Base-by-base conservation (phyloP, 2,329 filamentous ascomycete genomes). In the Alternaria triticimaculans region DNA sequence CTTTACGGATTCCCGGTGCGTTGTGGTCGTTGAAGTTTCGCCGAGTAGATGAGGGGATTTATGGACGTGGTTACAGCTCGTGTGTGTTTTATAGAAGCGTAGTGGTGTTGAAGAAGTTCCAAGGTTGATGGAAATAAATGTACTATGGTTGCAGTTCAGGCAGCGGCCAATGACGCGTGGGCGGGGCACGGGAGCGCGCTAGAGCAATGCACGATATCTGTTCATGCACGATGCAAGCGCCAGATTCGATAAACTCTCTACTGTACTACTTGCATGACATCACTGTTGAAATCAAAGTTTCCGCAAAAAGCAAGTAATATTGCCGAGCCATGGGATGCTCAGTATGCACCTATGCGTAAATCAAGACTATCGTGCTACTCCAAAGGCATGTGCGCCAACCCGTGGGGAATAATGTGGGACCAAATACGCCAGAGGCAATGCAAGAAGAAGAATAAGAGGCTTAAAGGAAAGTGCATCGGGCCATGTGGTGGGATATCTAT, bases 401-500 rank as follows among this genome's bases (percentile, higher is more conserved):
- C 30, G 33, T 37, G 69, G 71, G 69, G 70, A 74, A 74, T 74
- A 69, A 67, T 66, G 48, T 67, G 55, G 55, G 56, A 60, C 41
- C 45, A 46, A 62, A 33, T 23, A 76, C 75, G 70, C 75, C 75
- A 62, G 37, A 63, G 60, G 66, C 70, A 73, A 78, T 78, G 75
- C 75, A 78, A 54, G 60, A 68, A 26, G 14, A 51, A 46, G n/a
- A 21, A 33, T 33, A 33, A 44, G 20, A 12, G 6, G 25, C 44
- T 60, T 26, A 50, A 6, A 26, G 14, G 18, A 30, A 65, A 59
- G 60, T 56, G 28, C 57, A 65, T 26, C 48, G 61, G 49, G 50
- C 6, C 20, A 46, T 30, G 23, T 44, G 21, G 20, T 54, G 58
- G 43, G 28, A 64, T 45, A 37, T 23, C 65, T 76, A 78, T 44